Evolutionary conservation across 345 rosid genomes (phyloP).

Genomic region (Triadica sebifera): DNA sequence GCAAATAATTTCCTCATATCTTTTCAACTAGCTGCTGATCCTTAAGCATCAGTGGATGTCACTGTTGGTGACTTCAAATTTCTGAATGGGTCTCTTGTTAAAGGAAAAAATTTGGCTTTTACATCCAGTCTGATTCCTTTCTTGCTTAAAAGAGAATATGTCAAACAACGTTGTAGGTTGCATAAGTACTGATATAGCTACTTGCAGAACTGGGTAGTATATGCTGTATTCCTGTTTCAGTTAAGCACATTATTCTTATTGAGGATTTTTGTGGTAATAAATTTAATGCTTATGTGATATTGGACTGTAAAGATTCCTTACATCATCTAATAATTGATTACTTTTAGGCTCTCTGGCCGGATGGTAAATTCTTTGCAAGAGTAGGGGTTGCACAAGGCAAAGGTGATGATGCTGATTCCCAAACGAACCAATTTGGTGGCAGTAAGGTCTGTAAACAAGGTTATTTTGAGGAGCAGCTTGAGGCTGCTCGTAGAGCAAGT

Average conservation of each 20-base stretch:
- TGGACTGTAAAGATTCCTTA: neutral
- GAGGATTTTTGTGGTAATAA: too few species aligned
- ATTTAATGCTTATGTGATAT: too few species aligned
- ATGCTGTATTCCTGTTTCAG: too few species aligned
- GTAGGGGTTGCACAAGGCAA: slow-evolving; percentile 34
- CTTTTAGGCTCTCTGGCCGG: slow-evolving; percentile 84
- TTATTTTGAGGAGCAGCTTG: slow-evolving; percentile 78
- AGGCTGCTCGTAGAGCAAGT: slow-evolving; percentile 86
- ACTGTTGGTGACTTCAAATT: neutral
- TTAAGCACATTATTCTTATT: too few species aligned
- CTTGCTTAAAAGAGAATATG: too few species aligned
- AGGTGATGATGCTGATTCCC: slow-evolving; percentile 38
- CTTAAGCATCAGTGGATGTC: neutral
- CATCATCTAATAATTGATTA: neutral
- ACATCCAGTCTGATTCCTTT: neutral
- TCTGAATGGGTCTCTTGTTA: neutral
- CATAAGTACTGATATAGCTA: neutral
- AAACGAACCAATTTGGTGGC: slow-evolving; percentile 54
- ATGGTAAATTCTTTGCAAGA: slow-evolving; percentile 73
- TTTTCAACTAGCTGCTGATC: neutral
- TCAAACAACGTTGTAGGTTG: neutral
- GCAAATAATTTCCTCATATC: neutral
- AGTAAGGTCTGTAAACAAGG: slow-evolving; percentile 47
- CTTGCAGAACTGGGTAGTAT: neutral
- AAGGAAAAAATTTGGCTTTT: neutral